These are phyloP conservation scores for Diaporthe humulicola DNA, from an alignment of 2,329 filamentous ascomycete species.

Conservation along the genomic window DNA sequence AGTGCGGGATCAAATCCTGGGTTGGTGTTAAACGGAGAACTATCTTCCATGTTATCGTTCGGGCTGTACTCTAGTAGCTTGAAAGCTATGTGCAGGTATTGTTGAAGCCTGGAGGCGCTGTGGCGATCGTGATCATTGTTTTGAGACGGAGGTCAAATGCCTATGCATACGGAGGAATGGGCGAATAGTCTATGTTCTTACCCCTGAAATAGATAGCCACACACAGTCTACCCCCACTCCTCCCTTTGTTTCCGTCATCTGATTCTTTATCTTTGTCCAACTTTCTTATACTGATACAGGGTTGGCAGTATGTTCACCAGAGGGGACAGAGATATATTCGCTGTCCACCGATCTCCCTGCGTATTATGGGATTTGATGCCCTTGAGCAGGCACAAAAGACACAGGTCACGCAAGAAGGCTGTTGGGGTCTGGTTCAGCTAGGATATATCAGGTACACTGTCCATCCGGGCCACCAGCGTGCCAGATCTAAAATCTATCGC, in stretches of 20 bases:
- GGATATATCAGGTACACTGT: not conserved
- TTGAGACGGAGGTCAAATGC: not conserved
- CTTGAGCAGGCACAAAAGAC: not conserved
- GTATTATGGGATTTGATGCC: not conserved
- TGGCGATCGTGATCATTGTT: not conserved
- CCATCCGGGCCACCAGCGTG: not conserved
- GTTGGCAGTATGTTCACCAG: not conserved
- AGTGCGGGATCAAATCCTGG: not conserved
- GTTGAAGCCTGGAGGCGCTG: not conserved
- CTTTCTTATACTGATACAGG: not conserved
- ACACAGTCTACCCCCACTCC: too few species aligned
- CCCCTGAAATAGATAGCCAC: too few species aligned
- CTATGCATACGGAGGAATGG: too few species aligned
- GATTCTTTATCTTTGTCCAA: not conserved
- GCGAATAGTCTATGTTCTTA: too few species aligned
- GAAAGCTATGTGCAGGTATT: not conserved
- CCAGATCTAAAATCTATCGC: conserved; percentile 16
- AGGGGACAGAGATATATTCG: not conserved
- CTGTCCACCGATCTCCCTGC: not conserved
- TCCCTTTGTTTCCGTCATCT: too few species aligned
- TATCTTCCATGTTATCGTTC: not conserved
- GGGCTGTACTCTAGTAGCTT: not conserved
- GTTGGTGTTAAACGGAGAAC: not conserved
- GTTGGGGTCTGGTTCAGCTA: not conserved
- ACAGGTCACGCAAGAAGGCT: not conserved